Base-by-base conservation (phyloP, 2,329 filamentous ascomycete genomes). In the Ascochyta koolunga region DNA sequence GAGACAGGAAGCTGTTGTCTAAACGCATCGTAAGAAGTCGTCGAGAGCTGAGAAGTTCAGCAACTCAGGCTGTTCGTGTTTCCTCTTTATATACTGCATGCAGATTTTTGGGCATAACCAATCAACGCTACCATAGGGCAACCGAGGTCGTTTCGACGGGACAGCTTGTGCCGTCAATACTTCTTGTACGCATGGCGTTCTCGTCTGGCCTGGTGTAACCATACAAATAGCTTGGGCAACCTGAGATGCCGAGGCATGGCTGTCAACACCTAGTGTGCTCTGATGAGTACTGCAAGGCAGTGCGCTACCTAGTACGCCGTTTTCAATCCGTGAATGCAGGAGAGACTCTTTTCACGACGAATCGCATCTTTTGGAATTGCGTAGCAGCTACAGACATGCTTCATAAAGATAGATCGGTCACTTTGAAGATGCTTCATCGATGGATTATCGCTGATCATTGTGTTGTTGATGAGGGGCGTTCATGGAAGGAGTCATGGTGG, bases 141-240 rank as follows among this genome's bases (percentile, higher is more conserved):
- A 44, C 44, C 45, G 33, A 49, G 44, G 51, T 39, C 50, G 33
- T 39, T 25, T 35, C 5, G 29, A 16, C 24, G 11, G 39, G 35
- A 27, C 18, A 27, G 16, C 22, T 13, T 24, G 35, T 45, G 35
- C 41, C 36, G 51, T 54, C 45, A 50, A 50, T 54, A 54, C 31
- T 32, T 41, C 4, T 16, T 2, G 18, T 18, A 32, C 15, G 46
- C 36, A 46, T 46, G 31, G 46, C 51, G 45, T 16, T 41, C 18
- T n/a, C 36, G 22, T 16, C 18, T 37, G 16, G 18, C 19, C 2
- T 25, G 29, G 4, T 41, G n/a, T 29, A 19, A 36, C 36, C 40
- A 54, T 38, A 45, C 45, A 50, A n/a, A 32, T 4, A n/a, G 33
- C 19, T 13, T 40, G 5, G 6, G 21, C n/a, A 11, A 32, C 32